Evolutionary conservation across 345 rosid species (phyloP).

Genomic region (Adansonia digitata): DNA sequence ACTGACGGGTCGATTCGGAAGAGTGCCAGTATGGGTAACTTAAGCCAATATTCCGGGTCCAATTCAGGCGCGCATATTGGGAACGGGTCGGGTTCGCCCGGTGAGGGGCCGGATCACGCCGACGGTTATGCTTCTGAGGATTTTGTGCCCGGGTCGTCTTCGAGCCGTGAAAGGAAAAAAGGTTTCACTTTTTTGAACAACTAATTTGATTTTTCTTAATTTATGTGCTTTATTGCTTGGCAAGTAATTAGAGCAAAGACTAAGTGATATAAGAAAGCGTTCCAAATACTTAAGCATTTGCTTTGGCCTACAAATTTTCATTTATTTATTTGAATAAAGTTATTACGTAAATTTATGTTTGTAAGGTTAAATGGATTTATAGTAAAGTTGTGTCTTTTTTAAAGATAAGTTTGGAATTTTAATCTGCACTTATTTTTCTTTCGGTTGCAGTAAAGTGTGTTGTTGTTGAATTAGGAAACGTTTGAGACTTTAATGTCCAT

Average conservation of each 20-base stretch:
- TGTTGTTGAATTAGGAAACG: background rate
- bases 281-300: background rate
- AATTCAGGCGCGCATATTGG: constrained; percentile 33
- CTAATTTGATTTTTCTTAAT: background rate
- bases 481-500: background rate
- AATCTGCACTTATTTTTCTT: background rate
- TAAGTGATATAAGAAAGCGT: background rate
- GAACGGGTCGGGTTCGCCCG: constrained; percentile 56
- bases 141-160: constrained; percentile 84
- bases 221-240: background rate
- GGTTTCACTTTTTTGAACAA: constrained; percentile 31
- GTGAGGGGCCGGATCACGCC: constrained; percentile 58
- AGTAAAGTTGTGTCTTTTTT: background rate
- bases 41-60: constrained; percentile 64
- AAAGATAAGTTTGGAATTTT: background rate
- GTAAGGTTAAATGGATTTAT: background rate
- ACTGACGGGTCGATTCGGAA: constrained; percentile 95
- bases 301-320: background rate
- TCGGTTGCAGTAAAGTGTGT: background rate
- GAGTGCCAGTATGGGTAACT: constrained; percentile 96
- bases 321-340: constrained; percentile 36
- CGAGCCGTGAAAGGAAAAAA: constrained; percentile 91
- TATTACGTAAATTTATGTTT: background rate
- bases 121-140: constrained; percentile 97
- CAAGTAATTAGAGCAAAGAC: background rate